Evolutionary conservation across 495 filamentous ascomycete genomes (phyloP).

Genomic region (Trichodelitschia bisporula): DNA sequence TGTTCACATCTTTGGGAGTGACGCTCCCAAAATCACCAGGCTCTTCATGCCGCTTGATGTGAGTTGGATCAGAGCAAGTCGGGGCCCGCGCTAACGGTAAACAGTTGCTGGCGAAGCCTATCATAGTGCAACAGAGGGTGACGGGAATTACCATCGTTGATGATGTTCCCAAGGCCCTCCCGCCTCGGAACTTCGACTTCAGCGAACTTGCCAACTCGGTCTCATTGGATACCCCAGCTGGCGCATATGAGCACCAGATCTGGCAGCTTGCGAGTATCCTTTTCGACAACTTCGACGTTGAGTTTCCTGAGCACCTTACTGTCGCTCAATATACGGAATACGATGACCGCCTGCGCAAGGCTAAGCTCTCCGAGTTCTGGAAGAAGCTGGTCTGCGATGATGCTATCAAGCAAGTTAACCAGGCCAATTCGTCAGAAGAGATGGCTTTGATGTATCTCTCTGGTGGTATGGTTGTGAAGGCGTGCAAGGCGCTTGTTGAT

Average conservation of each 20-base stretch:
- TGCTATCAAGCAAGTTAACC: constrained; percentile 24
- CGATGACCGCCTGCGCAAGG: constrained; percentile 23
- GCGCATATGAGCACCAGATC: constrained; percentile 30
- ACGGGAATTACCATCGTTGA: no score
- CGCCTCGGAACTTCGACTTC: not conserved
- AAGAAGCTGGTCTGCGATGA: constrained; percentile 30
- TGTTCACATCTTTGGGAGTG: constrained; percentile 26
- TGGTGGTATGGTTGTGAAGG: constrained; percentile 50
- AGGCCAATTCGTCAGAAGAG: constrained; percentile 40
- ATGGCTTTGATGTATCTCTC: constrained; percentile 61
- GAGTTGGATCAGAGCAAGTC: no score
- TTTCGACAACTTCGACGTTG: constrained; percentile 42
- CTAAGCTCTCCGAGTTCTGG: constrained; percentile 35
- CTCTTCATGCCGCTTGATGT: no score
- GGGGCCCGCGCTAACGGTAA: no score
- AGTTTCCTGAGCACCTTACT: constrained; percentile 26
- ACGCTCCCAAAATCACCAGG: constrained; percentile 5
- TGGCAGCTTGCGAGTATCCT: constrained; percentile 69
- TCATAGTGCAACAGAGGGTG: no score
- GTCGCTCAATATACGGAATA: constrained; percentile 22
- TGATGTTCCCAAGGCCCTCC: not conserved
- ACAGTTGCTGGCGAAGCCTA: no score
- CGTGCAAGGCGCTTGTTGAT: constrained; percentile 50
- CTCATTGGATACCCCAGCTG: constrained; percentile 7
- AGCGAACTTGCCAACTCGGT: constrained; percentile 14